phyloP scores from a whole-genome alignment of 1,139 yeast species.

The Lodderomyces theae region DNA sequence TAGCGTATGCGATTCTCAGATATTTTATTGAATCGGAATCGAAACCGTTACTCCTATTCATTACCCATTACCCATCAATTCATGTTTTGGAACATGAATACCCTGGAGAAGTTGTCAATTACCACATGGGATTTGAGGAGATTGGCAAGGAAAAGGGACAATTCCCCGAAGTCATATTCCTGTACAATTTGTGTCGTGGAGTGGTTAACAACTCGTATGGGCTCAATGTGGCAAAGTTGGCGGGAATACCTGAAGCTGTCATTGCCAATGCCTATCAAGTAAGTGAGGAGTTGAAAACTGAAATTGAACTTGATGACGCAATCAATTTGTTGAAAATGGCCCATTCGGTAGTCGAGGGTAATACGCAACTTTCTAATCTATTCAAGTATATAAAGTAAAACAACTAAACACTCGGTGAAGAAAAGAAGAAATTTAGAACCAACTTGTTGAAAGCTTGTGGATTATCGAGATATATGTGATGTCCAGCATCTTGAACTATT shows the following conservation, averaged over 20 bases:
- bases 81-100: conserved; percentile 48
- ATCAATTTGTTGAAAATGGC: conserved; percentile 6
- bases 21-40: conserved; percentile 49
- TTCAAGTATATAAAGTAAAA: conserved; percentile 17
- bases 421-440: conserved; percentile 15
- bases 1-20: conserved; percentile 74
- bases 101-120: conserved; percentile 48
- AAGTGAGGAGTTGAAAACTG: conserved; percentile 41
- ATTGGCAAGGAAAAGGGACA: conserved; percentile 26
- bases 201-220: conserved; percentile 70
- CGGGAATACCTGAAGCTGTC: conserved; percentile 54
- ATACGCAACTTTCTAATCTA: not conserved
- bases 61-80: conserved; percentile 84
- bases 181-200: conserved; percentile 61
- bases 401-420: no score
- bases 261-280: conserved; percentile 47
- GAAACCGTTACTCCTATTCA: conserved; percentile 65
- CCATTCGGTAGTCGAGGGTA: not conserved
- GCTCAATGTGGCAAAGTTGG: conserved; percentile 72
- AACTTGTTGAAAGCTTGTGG: conserved; percentile 31
- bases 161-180: conserved; percentile 49
- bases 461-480: conserved; percentile 42
- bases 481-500: conserved; percentile 39
- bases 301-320: conserved; percentile 22
- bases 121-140: conserved; percentile 74